These are phyloP conservation scores for Alternaria arbusti DNA, from an alignment of 2,329 filamentous ascomycete species.

Conservation along the genomic window DNA sequence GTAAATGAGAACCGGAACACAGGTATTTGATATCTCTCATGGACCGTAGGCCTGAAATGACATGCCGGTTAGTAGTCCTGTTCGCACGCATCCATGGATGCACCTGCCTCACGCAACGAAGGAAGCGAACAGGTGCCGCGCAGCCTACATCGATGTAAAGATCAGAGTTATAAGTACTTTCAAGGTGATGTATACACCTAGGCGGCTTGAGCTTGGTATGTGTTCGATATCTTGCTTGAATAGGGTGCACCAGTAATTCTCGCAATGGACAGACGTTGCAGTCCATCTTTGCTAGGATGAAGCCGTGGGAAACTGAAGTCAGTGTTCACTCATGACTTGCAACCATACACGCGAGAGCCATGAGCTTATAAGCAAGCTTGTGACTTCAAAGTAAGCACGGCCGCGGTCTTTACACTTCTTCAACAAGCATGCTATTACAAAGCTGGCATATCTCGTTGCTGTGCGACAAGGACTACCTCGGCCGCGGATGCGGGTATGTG, in stretches of 20 bases:
- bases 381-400: background rate
- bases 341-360: rapidly evolving
- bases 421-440: background rate
- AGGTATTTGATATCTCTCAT: background rate
- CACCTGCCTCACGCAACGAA: background rate
- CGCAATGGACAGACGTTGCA: background rate
- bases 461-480: background rate
- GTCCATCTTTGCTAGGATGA: background rate
- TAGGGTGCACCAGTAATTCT: background rate
- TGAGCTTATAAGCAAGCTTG: background rate
- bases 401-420: background rate
- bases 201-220: rapidly evolving
- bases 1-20: background rate
- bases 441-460: background rate
- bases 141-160: background rate
- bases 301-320: background rate
- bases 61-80: background rate
- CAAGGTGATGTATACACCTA: background rate
- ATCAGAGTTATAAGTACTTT: background rate
- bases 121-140: background rate
- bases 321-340: background rate
- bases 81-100: background rate
- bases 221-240: background rate
- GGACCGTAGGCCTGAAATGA: background rate
- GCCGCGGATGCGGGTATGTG: background rate